Conservation (phyloP, 305 asterid species). For the Fraxinus velutina region DNA sequence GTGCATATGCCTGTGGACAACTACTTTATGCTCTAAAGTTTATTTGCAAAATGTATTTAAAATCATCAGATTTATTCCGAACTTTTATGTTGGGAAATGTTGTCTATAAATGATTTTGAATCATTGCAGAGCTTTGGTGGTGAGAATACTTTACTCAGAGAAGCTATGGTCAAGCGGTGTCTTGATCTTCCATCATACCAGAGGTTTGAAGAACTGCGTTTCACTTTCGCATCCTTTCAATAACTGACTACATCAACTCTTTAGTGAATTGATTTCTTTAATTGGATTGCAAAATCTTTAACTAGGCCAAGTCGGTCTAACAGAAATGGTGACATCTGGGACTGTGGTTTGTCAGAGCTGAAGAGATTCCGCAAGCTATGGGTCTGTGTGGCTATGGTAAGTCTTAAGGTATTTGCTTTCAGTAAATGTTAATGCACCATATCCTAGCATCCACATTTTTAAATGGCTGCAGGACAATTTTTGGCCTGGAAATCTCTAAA, state of each 20-base stretch:
- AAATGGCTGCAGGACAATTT: constrained; percentile 1
- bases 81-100: background rate
- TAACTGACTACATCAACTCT: background rate
- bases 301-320: constrained; percentile 39
- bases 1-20: background rate
- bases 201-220: constrained; percentile 35
- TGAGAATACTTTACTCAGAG: constrained; percentile 35
- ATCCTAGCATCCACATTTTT: constrained; percentile 6
- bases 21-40: background rate
- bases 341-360: constrained; percentile 47
- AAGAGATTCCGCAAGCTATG: constrained; percentile 56
- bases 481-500: constrained; percentile 19
- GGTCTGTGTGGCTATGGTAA: constrained; percentile 70
- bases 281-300: constrained; percentile 24
- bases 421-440: constrained; percentile 9
- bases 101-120: constrained; percentile 7
- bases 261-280: constrained; percentile 24
- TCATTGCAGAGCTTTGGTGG: constrained; percentile 45
- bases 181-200: constrained; percentile 52
- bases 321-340: constrained; percentile 34
- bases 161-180: constrained; percentile 40
- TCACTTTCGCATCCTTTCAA: background rate
- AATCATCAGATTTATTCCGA: background rate
- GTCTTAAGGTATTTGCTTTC: constrained; percentile 18
- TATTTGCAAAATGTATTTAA: background rate